Evolutionary conservation across 257 asterid species (phyloP), one percentile per base, ranked within the genome.

Genomic region (Solanum peruvianum): DNA sequence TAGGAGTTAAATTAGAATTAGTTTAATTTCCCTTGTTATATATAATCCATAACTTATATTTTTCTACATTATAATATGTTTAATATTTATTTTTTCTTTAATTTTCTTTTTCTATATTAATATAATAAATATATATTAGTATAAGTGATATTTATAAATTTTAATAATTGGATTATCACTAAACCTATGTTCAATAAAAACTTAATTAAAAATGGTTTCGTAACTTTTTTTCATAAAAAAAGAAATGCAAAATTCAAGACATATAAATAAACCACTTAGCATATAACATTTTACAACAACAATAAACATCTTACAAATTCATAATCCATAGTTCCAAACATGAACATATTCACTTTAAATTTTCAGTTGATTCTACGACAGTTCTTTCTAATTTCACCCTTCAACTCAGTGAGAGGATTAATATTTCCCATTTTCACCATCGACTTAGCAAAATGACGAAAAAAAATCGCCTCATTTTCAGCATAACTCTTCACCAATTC

Each of bases 351-450:
- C 39, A 42, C 4, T 42, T 76, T 11, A 29, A 27, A 27, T 0
- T 4, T 18, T 93, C 77, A 93, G 88, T 94, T 94, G 29, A 91
- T 71, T 35, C 33, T 83, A n/a, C 90, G 94, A 82, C 97, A 95
- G 20, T 93, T 93, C 67, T 91, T 92, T 86, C 98, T 93, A n/a
- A 93, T 89, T 92, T 95, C 98, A 11, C 97, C 97, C 2, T 89
- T 82, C 1, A 86, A 72, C 21, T 97, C 95, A 71, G 89, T 42
- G 9, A 96, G 93, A 84, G 94, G 96, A 80, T 64, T 92, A 21
- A 94, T 94, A 81, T 88, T 93, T 4, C 96, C 96, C 98, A 94
- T 94, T 87, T 93, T 94, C 15, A 91, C 91, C 98, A 96, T 96
- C 35, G 99, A 96, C 12, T 86, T 89, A 0, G 95, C 94, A 86